A percentile compares a stretch with the other conserved stretches of the same genome.
Conservation (phyloP, 2,329 filamentous ascomycete genomes). For the Trichoderma atrobrunneum region DNA sequence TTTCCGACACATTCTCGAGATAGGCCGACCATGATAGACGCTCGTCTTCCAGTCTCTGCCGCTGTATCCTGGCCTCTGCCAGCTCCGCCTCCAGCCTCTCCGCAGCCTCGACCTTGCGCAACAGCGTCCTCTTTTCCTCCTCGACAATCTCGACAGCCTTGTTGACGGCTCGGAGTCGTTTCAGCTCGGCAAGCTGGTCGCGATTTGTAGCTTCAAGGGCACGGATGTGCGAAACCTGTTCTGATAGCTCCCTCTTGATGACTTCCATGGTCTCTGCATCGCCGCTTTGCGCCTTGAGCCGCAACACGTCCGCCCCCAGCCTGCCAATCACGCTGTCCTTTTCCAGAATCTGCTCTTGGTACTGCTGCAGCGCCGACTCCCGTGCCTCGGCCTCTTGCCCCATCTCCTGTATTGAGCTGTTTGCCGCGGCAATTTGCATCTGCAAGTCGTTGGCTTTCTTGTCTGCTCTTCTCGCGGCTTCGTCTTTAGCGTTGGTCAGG, state of each 20-base stretch:
- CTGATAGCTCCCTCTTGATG: constrained; percentile 82
- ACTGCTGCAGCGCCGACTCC: constrained; percentile 54
- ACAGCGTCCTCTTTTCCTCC: constrained; percentile 85
- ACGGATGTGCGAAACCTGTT: constrained; percentile 89
- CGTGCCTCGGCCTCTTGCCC: constrained; percentile 57
- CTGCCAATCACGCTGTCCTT: constrained; percentile 69
- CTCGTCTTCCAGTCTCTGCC: constrained; percentile 86
- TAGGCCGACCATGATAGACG: constrained; percentile 82
- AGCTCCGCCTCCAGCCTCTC: constrained; percentile 73
- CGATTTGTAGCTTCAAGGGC: constrained; percentile 76
- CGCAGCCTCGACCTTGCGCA: constrained; percentile 73
- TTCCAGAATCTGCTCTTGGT: constrained; percentile 65
- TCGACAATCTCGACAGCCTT: constrained; percentile 92
- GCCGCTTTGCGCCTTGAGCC: constrained; percentile 80
- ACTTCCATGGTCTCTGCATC: constrained; percentile 83
- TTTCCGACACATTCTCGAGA: constrained; percentile 64
- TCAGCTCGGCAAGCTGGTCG: constrained; percentile 76
- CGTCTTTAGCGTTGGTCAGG: constrained; percentile 58
- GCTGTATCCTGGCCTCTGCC: constrained; percentile 74
- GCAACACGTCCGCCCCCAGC: constrained; percentile 79
- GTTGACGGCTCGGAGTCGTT: constrained; percentile 74
- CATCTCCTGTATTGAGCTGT: constrained; percentile 54
- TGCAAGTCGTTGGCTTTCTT: constrained; percentile 55
- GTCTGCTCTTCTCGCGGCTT: constrained; percentile 62
- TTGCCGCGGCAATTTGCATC: constrained; percentile 46